Evolutionary conservation across 192 early-diverging fungal species (phyloP), one percentile per base, ranked within the genome.

Genomic region (Spizellomyces sp.): DNA sequence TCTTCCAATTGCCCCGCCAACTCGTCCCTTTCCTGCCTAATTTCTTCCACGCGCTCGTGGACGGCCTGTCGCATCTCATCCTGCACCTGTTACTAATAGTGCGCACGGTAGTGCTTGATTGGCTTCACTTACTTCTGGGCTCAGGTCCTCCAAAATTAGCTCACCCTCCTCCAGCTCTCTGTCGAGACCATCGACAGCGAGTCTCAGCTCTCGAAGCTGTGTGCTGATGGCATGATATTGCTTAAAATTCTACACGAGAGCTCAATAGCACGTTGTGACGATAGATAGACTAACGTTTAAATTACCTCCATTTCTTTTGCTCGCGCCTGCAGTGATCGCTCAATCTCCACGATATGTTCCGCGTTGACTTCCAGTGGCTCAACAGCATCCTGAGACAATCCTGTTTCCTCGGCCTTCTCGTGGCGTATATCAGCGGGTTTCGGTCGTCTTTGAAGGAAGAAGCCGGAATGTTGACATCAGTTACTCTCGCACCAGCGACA

Each of bases 191-290:
- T 62, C 45, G 0, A 80, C 67, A 7, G 61, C 50, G 44, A 47
- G 15, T n/a, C 75, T 70, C 5, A 76, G 47, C 36, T 67, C 60
- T 12, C 78, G 69, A 10, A 75, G 71, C 22, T 74, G 62, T 47
- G 62, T 62, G 61, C 45, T 68, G 36, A 76, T 46, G 15, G 70
- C 27, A 60, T 76, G 78, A 61, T 80, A 80, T 5, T 21, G 22
- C 43, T 71, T 66, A 67, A 76, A 76, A 14, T 52, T 55, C 67
- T 80, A 19, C 50, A 0, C 12, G 12, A 54, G 1, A n/a, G 4
- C 50, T n/a, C 12, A 54, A 54, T n/a, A 54, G 1, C 0, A 54
- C 0, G 50, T 19, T 54, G 12, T 54, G 50, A 54, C 12, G 17
- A 54, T 54, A 54, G 17, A 19, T 54, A 4, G 4, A 2, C 17